A percentile compares a stretch with the other conserved stretches of the same genome.
phyloP scores from a whole-genome alignment of 2,329 filamentous ascomycete genomes.

The Hypoxylon sp. region DNA sequence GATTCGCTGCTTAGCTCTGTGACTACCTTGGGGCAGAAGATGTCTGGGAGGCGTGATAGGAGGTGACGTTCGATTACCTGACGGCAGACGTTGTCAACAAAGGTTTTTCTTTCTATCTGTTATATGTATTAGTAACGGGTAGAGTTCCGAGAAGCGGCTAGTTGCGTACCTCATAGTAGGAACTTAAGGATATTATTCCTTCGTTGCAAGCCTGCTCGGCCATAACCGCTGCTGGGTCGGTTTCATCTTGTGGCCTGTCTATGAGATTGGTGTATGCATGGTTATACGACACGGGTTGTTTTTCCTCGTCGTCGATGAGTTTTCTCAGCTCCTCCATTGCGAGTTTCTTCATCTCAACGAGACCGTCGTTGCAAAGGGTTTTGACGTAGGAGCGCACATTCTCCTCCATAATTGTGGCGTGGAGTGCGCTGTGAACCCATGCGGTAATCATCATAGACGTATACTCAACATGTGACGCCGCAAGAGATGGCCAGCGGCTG shows the following conservation, averaged over 20 bases:
- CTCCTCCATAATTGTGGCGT: background rate
- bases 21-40: constrained; percentile 9
- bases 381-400: background rate
- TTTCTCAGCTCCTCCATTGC: constrained; percentile 48
- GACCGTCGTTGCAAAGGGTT: background rate
- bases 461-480: constrained; percentile 40
- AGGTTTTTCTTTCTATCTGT: constrained; percentile 13
- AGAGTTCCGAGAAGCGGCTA: background rate
- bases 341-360: background rate
- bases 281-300: constrained; percentile 56
- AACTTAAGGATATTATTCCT: background rate
- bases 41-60: constrained; percentile 2
- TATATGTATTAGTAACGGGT: background rate
- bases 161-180: constrained; percentile 17
- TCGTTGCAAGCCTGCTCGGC: constrained; percentile 4
- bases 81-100: constrained; percentile 23
- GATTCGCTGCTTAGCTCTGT: constrained; percentile 5
- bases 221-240: background rate
- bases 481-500: constrained; percentile 53
- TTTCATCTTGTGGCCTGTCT: constrained; percentile 23
- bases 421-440: constrained; percentile 4
- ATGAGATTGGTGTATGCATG: constrained; percentile 56
- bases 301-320: constrained; percentile 50
- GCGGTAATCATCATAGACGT: background rate
- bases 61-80: constrained; percentile 24